Evolutionary conservation across 164 flowering plant genomes (phyloP).

Genomic region (Sedum album): DNA sequence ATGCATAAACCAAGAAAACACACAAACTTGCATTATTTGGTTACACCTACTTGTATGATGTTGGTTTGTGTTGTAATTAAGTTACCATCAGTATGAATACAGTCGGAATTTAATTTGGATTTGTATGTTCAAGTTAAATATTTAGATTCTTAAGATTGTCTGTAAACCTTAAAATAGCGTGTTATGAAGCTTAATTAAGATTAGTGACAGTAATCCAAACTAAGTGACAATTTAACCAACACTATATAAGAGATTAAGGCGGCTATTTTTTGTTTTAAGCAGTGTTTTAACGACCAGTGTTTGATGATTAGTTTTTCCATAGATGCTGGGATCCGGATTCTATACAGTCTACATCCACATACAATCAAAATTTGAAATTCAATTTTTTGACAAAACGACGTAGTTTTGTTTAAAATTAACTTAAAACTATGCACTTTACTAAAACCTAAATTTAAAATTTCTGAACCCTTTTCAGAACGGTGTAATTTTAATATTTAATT

Average conservation of each 20-base stretch:
- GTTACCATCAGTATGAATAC: not conserved
- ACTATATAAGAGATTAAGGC: not conserved
- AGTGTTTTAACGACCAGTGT: not conserved
- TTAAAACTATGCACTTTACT: too few relatives aligned
- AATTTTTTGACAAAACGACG: too few relatives aligned
- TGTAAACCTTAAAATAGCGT: not conserved
- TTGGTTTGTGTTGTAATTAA: not conserved
- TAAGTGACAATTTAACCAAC: not conserved
- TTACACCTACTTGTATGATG: not conserved
- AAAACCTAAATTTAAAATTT: too few relatives aligned
- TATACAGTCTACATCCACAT: too few relatives aligned
- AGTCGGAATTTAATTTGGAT: slow-evolving; percentile 2
- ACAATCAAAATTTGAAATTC: too few relatives aligned
- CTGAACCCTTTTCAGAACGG: too few relatives aligned
- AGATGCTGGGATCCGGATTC: not conserved
- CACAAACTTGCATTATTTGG: not conserved
- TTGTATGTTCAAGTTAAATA: not conserved
- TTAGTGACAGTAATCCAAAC: not conserved
- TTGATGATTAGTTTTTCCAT: not conserved
- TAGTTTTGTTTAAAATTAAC: too few relatives aligned
- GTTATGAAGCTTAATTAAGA: not conserved
- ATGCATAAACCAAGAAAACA: slow-evolving; percentile 4
- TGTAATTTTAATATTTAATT: too few relatives aligned
- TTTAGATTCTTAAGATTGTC: not conserved
- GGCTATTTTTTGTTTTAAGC: slow-evolving; percentile 2